Base-by-base conservation (phyloP, 768 basidiomycete genomes). In the Phaeotremella skinneri region DNA sequence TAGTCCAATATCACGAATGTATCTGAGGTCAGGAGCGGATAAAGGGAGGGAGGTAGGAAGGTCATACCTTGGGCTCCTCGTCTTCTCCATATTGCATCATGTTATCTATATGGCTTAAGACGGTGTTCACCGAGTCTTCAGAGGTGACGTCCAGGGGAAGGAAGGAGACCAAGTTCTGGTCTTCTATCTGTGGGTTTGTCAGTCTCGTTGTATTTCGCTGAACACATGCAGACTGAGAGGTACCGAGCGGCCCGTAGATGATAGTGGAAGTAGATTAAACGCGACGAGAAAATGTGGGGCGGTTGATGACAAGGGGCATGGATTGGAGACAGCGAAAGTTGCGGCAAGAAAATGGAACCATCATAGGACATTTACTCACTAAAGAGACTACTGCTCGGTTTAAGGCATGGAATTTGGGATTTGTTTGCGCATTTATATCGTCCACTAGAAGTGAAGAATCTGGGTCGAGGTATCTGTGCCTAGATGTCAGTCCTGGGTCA, bases 51-150 rank as follows among this genome's bases (percentile, higher is more conserved):
- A 14, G 21, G 62, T 81, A 57, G 70, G 88, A 89, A 85, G 90
- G 2, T 50, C 68, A 56, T 49, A 72, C 90, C 81, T 88, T 91
- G 16, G 94, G 93, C 73, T 99, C 94, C 75, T 99, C 94, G 59
- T 93, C 91, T 79, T 98, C 94, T 31, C 94, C 94, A 70, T 96
- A 99, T 75, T 99, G 96, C 86, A 99, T 92, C 58, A 91, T 88
- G 69, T 91, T 94, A 79, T 99, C 96, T 54, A 99, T 89, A 75
- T 99, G 92, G 74, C 91, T 92, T 59, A 99, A 82, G 9, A 97
- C 86, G 1, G 84, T 86, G 71, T 90, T 89, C 52, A 99, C 81
- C 0, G 91, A 93, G 68, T 96, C 91, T 49, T 91, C 84, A 62
- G 85, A 84, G 16, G 91, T 86, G 31, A 98, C 84, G 78, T 99